A percentile compares a stretch with the other conserved stretches of the same genome.
Conservation (phyloP, 495 filamentous ascomycete genomes). For the Aspergillus nidulans region DNA sequence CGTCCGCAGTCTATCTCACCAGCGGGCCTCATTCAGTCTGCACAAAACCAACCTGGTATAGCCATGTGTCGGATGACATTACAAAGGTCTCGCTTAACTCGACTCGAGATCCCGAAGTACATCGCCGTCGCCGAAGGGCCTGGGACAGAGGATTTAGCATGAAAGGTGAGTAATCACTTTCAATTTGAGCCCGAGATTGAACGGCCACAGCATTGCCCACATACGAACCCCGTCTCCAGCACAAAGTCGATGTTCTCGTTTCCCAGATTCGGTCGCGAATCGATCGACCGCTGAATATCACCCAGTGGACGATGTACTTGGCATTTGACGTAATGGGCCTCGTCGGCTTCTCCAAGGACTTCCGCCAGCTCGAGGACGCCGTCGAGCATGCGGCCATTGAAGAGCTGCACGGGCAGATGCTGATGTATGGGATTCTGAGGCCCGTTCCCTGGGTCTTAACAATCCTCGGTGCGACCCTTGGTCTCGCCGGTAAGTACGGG, state of each 20-base stretch:
- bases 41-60: slow-evolving; percentile 32
- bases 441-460: slow-evolving; percentile 22
- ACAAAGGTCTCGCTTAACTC: slow-evolving; percentile 21
- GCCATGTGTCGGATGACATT: slow-evolving; percentile 20
- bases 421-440: slow-evolving; percentile 14
- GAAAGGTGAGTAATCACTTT: neutral
- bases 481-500: slow-evolving; percentile 5
- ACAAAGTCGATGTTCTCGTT: slow-evolving; percentile 12
- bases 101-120: slow-evolving; percentile 25
- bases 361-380: slow-evolving; percentile 60
- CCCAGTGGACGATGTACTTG: slow-evolving; percentile 58
- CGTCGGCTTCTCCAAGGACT: slow-evolving; percentile 65
- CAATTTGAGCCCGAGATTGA: slow-evolving; percentile 8
- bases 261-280: slow-evolving; percentile 9
- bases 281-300: slow-evolving; percentile 40
- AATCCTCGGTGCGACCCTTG: slow-evolving; percentile 13
- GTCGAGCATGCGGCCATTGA: slow-evolving; percentile 56
- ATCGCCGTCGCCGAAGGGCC: slow-evolving; percentile 31
- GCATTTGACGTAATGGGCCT: slow-evolving; percentile 55
- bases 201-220: neutral
- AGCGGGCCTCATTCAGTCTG: slow-evolving; percentile 25
- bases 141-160: slow-evolving; percentile 33
- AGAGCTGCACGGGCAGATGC: slow-evolving; percentile 16
- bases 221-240: slow-evolving; percentile 14
- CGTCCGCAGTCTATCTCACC: slow-evolving; percentile 20